phyloP scores from a whole-genome alignment of 2,329 filamentous ascomycete species.

The Lecanicillium sp. region DNA sequence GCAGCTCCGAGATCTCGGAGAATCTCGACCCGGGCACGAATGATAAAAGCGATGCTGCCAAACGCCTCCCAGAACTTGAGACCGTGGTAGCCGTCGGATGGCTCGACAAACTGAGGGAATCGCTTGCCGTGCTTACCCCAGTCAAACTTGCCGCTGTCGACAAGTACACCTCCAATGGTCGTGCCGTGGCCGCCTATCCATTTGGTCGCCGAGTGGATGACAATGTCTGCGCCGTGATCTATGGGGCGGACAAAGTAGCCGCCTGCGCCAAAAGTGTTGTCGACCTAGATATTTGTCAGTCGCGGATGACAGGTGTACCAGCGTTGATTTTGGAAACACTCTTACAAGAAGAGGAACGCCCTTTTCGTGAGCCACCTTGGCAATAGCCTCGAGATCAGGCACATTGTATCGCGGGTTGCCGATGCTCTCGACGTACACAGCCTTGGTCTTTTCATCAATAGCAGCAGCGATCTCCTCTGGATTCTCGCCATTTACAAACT shows the following conservation, averaged over 20 bases:
- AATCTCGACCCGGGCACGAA: conserved; percentile 81
- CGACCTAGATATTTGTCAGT: conserved; percentile 43
- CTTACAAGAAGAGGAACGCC: conserved; percentile 57
- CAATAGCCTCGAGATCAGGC: conserved; percentile 82
- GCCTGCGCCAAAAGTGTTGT: conserved; percentile 93
- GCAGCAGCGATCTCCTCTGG: conserved; percentile 68
- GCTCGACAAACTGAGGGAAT: conserved; percentile 91
- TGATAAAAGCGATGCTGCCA: conserved; percentile 71
- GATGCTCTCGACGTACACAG: conserved; percentile 84
- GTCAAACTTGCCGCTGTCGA: conserved; percentile 88
- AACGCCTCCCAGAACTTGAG: conserved; percentile 94
- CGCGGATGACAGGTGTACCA: too few relatives aligned
- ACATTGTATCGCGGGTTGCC: conserved; percentile 92
- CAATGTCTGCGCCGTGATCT: conserved; percentile 84
- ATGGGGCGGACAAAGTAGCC: conserved; percentile 84
- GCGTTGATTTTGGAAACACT: conserved; percentile 12
- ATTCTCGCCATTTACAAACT: conserved; percentile 77
- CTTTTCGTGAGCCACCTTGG: conserved; percentile 63
- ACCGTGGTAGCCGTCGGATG: conserved; percentile 81
- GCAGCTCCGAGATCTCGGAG: conserved; percentile 76
- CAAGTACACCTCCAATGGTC: conserved; percentile 76
- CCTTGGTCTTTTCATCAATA: conserved; percentile 92
- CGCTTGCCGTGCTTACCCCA: conserved; percentile 78
- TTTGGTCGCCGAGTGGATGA: conserved; percentile 91
- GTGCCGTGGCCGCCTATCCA: conserved; percentile 97